These are phyloP conservation scores for Kodamaea kaohsiungensis DNA, from an alignment of 805 yeast species.

Conservation along the genomic window DNA sequence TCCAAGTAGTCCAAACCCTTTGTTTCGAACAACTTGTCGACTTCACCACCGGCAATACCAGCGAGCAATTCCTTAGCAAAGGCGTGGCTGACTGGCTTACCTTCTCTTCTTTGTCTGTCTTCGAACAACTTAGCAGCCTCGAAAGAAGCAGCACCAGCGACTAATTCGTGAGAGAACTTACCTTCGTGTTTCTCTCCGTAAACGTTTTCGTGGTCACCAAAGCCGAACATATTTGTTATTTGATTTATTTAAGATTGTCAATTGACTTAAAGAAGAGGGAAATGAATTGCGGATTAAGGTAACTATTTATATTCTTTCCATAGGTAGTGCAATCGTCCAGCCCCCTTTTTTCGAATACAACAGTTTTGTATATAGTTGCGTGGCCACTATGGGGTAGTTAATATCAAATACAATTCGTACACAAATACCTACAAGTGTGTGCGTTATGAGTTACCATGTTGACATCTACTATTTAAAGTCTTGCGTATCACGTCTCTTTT, in stretches of 20 bases:
- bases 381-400: neutral
- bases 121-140: constrained; percentile 33
- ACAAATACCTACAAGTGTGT: neutral
- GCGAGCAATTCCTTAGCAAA: constrained; percentile 31
- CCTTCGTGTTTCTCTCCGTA: constrained; percentile 33
- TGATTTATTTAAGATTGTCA: neutral
- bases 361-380: neutral
- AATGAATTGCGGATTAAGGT: neutral
- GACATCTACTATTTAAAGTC: neutral
- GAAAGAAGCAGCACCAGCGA: constrained; percentile 36
- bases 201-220: constrained; percentile 29
- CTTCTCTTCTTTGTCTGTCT: constrained; percentile 33
- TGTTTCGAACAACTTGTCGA: constrained; percentile 35
- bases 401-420: neutral
- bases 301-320: neutral
- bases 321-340: neutral
- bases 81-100: constrained; percentile 31
- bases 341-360: neutral
- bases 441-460: neutral
- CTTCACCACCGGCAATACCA: constrained; percentile 34
- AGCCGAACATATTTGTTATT: constrained; percentile 24
- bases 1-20: constrained; percentile 36
- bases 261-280: neutral
- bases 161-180: constrained; percentile 30
- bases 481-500: neutral